Conservation (phyloP, 768 basidiomycete species). For the Boletales sp. region DNA sequence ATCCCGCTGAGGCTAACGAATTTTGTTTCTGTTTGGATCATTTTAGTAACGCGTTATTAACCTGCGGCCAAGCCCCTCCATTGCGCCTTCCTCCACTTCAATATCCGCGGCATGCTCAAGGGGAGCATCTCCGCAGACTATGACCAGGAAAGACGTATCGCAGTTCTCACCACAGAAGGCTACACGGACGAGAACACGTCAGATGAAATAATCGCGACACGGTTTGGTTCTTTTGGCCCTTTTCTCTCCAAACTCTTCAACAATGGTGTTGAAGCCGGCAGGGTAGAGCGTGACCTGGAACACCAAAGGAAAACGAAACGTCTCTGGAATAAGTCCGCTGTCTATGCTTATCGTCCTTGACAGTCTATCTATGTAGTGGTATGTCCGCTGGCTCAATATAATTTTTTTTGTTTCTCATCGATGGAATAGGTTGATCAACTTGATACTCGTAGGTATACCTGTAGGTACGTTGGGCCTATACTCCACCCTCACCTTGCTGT, state of each 20-base stretch:
- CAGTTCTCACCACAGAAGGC: not conserved
- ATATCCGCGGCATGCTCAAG: slow-evolving; percentile 3
- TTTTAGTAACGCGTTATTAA: no score
- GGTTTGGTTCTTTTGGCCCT: slow-evolving; percentile 30
- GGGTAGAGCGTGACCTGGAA: slow-evolving; percentile 53
- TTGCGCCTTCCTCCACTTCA: no score
- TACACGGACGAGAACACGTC: slow-evolving; percentile 23
- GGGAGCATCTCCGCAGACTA: not conserved
- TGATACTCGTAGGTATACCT: slow-evolving; percentile 45
- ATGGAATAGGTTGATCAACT: slow-evolving; percentile 41
- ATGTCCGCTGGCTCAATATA: not conserved
- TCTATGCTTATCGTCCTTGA: not conserved
- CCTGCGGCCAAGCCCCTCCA: no score
- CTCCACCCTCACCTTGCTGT: slow-evolving; percentile 45
- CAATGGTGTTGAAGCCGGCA: slow-evolving; percentile 50
- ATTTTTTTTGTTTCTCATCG: not conserved
- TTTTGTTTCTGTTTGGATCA: no score
- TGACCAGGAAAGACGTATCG: slow-evolving; percentile 20
- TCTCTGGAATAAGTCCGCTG: slow-evolving; percentile 41
- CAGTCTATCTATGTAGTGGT: slow-evolving; percentile 47
- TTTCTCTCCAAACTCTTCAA: slow-evolving; percentile 40
- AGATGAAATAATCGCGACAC: slow-evolving; percentile 23
- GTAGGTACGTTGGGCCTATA: slow-evolving; percentile 48
- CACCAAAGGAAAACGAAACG: slow-evolving; percentile 42
- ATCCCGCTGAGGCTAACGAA: no score